These are phyloP conservation scores for Spathaspora sp. DNA, from an alignment of 805 yeast genomes.

Conservation along the genomic window DNA sequence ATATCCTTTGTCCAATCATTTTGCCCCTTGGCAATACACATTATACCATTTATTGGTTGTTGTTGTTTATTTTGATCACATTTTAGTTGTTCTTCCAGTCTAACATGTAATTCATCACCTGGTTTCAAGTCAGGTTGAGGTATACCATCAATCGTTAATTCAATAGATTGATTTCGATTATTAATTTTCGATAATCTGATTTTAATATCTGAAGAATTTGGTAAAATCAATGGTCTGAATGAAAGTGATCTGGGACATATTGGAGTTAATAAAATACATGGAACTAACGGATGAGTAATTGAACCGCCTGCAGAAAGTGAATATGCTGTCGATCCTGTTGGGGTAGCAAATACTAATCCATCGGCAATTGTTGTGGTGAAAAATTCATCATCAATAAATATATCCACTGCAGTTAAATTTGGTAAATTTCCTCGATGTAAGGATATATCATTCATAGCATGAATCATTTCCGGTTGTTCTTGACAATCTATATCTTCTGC, in stretches of 20 bases:
- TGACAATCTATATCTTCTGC: slow-evolving; percentile 7
- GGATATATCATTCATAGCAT: slow-evolving; percentile 91
- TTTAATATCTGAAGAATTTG: slow-evolving; percentile 71
- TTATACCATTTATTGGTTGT: slow-evolving; percentile 53
- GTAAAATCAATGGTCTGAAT: slow-evolving; percentile 84
- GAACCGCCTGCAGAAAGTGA: slow-evolving; percentile 89
- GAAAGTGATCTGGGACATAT: slow-evolving; percentile 88
- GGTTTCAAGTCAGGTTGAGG: slow-evolving; percentile 63
- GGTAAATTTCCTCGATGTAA: slow-evolving; percentile 88
- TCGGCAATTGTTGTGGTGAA: slow-evolving; percentile 90
- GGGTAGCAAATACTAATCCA: slow-evolving; percentile 81
- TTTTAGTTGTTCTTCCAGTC: slow-evolving; percentile 13
- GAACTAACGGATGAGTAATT: slow-evolving; percentile 84
- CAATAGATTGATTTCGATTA: slow-evolving; percentile 36
- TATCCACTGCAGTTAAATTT: slow-evolving; percentile 76
- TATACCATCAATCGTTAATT: slow-evolving; percentile 80
- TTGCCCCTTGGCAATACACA: slow-evolving; percentile 81
- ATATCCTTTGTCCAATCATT: slow-evolving; percentile 92
- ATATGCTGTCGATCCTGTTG: slow-evolving; percentile 95
- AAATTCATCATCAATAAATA: slow-evolving; percentile 79
- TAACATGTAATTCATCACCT: slow-evolving; percentile 78
- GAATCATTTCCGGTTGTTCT: slow-evolving; percentile 36
- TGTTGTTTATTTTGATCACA: background rate
- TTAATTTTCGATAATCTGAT: slow-evolving; percentile 53
- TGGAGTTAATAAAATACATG: slow-evolving; percentile 80